Evolutionary conservation across 352 stramenopile species (phyloP).

Genomic region (Pythium brassicae): DNA sequence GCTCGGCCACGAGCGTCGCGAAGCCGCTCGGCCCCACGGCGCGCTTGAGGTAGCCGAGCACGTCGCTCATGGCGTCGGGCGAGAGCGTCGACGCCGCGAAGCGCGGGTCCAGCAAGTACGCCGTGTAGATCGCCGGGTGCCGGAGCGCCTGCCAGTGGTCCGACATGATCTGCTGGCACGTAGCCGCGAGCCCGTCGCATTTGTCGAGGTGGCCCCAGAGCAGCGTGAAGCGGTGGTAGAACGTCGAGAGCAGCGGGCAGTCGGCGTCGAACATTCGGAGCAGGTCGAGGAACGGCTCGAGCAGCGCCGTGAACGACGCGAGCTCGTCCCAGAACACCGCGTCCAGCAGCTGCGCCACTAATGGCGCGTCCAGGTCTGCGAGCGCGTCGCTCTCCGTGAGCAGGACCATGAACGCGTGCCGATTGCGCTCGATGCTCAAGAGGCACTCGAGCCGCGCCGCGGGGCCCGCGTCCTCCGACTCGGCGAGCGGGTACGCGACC

Average conservation of each 20-base stretch:
- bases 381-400: conserved; percentile 46
- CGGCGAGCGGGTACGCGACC: conserved; percentile 23
- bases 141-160: conserved; percentile 53
- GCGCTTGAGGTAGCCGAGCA: conserved; percentile 57
- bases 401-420: conserved; percentile 52
- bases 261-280: conserved; percentile 62
- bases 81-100: conserved; percentile 51
- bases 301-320: conserved; percentile 39
- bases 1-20: conserved; percentile 51
- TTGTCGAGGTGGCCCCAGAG: conserved; percentile 65
- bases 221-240: conserved; percentile 70
- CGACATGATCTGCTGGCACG: conserved; percentile 52
- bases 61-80: conserved; percentile 50
- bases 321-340: conserved; percentile 57
- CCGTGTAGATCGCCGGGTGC: conserved; percentile 71
- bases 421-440: conserved; percentile 47
- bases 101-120: conserved; percentile 71
- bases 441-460: conserved; percentile 41
- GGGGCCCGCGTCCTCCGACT: conserved; percentile 28
- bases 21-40: conserved; percentile 34
- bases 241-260: conserved; percentile 59
- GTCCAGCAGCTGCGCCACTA: conserved; percentile 44
- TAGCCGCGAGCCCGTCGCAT: conserved; percentile 36
- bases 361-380: conserved; percentile 20
- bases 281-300: conserved; percentile 68